Evolutionary conservation across 1,139 yeast species (phyloP).

Genomic region (Kodamaea anthophila): DNA sequence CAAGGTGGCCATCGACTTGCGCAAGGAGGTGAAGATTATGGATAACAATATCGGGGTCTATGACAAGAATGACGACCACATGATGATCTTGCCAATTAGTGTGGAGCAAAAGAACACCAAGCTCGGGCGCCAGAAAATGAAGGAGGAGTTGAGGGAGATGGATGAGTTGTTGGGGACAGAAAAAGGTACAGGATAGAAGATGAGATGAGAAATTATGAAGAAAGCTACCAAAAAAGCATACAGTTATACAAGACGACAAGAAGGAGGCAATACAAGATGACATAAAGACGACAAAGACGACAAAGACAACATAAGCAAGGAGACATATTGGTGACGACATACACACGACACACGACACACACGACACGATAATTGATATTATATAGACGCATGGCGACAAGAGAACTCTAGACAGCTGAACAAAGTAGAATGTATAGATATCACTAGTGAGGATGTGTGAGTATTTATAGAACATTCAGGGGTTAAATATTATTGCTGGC

Average conservation of each 20-base stretch:
- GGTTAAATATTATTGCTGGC: too few relatives aligned
- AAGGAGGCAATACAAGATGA: constrained; percentile 1
- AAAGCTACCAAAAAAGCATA: too few relatives aligned
- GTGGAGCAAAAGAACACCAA: constrained; percentile 59
- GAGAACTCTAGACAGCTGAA: too few relatives aligned
- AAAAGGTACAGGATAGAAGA: not conserved
- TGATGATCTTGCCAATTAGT: constrained; percentile 53
- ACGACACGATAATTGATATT: too few relatives aligned
- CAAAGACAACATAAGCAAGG: constrained; percentile 2
- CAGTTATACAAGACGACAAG: too few relatives aligned
- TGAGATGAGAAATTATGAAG: not conserved
- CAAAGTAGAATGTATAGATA: too few relatives aligned
- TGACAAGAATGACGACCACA: constrained; percentile 37
- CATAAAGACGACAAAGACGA: constrained; percentile 1
- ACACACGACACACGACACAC: too few relatives aligned
- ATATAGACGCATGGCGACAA: too few relatives aligned
- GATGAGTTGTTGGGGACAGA: constrained; percentile 15
- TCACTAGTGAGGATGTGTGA: too few relatives aligned
- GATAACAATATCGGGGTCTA: constrained; percentile 52
- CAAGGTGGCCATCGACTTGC: constrained; percentile 40
- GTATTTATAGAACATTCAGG: too few relatives aligned
- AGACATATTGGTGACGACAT: constrained; percentile 1
- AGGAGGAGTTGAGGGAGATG: constrained; percentile 28
- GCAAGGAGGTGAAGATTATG: constrained; percentile 52
- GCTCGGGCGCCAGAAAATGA: constrained; percentile 46